Base-by-base conservation (phyloP, 2,329 filamentous ascomycete species). In the Sporothrix brunneoviolacea region DNA sequence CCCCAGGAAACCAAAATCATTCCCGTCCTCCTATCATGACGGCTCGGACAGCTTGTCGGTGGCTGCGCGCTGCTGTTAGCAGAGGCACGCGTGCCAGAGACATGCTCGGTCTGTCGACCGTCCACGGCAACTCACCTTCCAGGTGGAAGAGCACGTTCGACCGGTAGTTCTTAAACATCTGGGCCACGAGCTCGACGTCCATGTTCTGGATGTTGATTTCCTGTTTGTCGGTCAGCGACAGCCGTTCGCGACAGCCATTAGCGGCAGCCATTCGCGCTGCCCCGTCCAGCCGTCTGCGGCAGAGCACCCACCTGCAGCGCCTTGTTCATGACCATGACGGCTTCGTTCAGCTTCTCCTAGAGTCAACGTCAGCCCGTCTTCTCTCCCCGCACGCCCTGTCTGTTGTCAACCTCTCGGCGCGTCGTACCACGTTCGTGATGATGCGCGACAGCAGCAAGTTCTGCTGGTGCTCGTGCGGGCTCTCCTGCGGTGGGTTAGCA, bases 91-190 rank as follows among this genome's bases (percentile, higher is more conserved):
- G n/a, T n/a, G n/a, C n/a, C n/a, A n/a, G n/a, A n/a, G n/a, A n/a
- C n/a, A n/a, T n/a, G n/a, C n/a, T n/a, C n/a, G n/a, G n/a, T n/a
- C n/a, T n/a, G n/a, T n/a, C 7, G 7, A 8, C 3, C 3, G 16
- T 3, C 15, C 10, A 12, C 4, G 32, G 18, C 24, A 13, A 46
- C 37, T 33, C 74, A 94, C 93, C 93, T 82, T 97, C 93, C 6
- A 98, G 77, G 62, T 98, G 93, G 66, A 98, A 97, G 6, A 97
- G 73, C 13, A 97, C 91, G 61, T 97, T 98, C 10, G 90, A 95
- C 67, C 96, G 91, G 66, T 98, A 98, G 70, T 97, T 98, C 73
- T 97, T 96, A 76, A 97, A 98, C 93, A 98, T 98, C 65, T 97
- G 91, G 1, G 91, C 91, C 5, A 97, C 93, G 3, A 97, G 78